Evolutionary conservation across 2,329 filamentous ascomycete species (phyloP).

Genomic region (Penicillium oxalicum): DNA sequence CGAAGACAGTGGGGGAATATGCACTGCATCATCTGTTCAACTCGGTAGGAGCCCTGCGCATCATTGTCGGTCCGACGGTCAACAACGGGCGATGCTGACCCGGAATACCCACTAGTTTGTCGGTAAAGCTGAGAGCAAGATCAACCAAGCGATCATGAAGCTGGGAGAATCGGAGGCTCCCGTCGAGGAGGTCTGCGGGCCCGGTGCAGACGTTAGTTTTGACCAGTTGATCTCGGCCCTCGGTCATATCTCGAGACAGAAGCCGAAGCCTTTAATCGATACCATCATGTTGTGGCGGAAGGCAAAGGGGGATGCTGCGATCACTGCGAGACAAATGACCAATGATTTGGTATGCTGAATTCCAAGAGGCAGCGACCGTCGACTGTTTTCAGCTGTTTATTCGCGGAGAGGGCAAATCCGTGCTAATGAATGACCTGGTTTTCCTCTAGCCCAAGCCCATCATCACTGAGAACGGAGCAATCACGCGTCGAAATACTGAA

Average conservation of each 20-base stretch:
- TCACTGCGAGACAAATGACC: slow-evolving; percentile 51
- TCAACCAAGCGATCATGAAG: slow-evolving; percentile 77
- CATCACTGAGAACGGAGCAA: slow-evolving; percentile 38
- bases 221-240: slow-evolving; percentile 91
- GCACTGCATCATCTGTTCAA: slow-evolving; percentile 95
- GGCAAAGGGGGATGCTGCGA: slow-evolving; percentile 84
- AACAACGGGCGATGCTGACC: slow-evolving; percentile 25
- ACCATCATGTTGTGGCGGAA: slow-evolving; percentile 98
- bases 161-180: slow-evolving; percentile 74
- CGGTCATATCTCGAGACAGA: slow-evolving; percentile 88
- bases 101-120: slow-evolving; percentile 59
- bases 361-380: background rate
- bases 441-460: slow-evolving; percentile 23
- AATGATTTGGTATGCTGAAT: slow-evolving; percentile 25
- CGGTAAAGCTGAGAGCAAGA: slow-evolving; percentile 91
- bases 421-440: background rate
- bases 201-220: slow-evolving; percentile 78
- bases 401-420: too few relatives aligned
- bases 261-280: slow-evolving; percentile 91
- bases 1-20: slow-evolving; percentile 96
- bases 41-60: slow-evolving; percentile 51
- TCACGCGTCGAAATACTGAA: slow-evolving; percentile 70
- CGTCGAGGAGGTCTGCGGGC: slow-evolving; percentile 85
- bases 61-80: too few relatives aligned
- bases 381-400: too few relatives aligned